phyloP scores from a whole-genome alignment of 306 rosid species.

The Begonia fuchsioides region DNA sequence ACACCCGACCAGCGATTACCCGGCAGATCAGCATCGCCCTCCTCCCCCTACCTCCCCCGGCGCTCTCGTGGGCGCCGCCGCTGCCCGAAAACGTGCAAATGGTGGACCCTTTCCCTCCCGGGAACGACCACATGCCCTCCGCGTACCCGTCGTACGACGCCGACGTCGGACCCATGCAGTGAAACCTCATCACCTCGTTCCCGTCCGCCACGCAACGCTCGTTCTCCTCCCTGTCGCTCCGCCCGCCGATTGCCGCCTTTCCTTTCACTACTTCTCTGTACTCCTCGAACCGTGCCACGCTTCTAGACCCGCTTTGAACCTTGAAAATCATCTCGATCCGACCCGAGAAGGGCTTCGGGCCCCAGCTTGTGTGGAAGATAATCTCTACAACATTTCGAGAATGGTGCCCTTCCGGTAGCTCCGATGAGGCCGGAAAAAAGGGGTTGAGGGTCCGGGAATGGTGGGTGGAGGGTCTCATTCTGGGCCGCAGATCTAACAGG shows the following conservation, averaged over 20 bases:
- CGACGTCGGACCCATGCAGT: conserved; percentile 58
- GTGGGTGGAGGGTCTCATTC: conserved; percentile 19
- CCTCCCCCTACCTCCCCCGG: conserved; percentile 63
- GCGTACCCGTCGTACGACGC: conserved; percentile 27
- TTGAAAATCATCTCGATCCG: conserved; percentile 74
- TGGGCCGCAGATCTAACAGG: conserved; percentile 13
- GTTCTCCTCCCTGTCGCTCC: conserved; percentile 52
- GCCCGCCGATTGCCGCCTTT: conserved; percentile 24
- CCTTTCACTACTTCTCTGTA: conserved; percentile 51
- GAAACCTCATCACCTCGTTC: conserved; percentile 87
- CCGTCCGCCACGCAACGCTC: conserved; percentile 82
- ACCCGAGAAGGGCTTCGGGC: conserved; percentile 64
- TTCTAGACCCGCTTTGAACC: conserved; percentile 46
- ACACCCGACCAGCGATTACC: conserved; percentile 82
- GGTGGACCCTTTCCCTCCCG: conserved; percentile 40
- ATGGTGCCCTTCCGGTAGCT: conserved; percentile 69
- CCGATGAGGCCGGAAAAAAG: conserved; percentile 48
- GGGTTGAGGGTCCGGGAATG: conserved; percentile 18
- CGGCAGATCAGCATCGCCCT: conserved; percentile 88
- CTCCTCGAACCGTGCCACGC: conserved; percentile 72
- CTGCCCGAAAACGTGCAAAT: conserved; percentile 71
- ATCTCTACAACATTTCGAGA: conserved; percentile 85
- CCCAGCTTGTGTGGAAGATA: conserved; percentile 83
- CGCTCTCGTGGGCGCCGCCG: conserved; percentile 65
- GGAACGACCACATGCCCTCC: conserved; percentile 41